Base-by-base conservation (phyloP, 106 monocot species). In the Agapanthus africanus region DNA sequence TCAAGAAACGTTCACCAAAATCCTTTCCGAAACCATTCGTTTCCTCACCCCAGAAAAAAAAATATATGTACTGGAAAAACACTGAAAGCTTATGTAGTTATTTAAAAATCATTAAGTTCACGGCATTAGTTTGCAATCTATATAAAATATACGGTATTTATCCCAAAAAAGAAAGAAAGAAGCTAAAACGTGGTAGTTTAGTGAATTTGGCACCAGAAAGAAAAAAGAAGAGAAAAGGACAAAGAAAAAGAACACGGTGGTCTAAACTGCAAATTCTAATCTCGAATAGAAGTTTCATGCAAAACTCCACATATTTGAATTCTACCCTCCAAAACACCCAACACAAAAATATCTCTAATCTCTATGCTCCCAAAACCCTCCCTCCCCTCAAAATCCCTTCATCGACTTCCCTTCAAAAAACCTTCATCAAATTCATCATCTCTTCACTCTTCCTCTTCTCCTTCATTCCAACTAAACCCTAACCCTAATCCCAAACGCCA, bases 381-480 rank as follows among this genome's bases (percentile, higher is more conserved):
- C 3, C 54, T 27, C 25, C 11, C 54, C 54, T 11, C 27, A 54
- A 54, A 10, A 6, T 19, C 13, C 13, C 0, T 19, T n/a, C 50
- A 14, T n/a, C n/a, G n/a, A n/a, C n/a, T n/a, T n/a, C n/a, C n/a
- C n/a, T n/a, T n/a, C n/a, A n/a, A n/a, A 14, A 54, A 21, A 52
- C 9, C 25, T 26, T 11, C 25, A 25, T 26, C 54, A 54, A 26
- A 54, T 25, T 25, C 25, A 6, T 2, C 14, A 5, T 14, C 2
- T 46, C 18, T 46, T 46, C 57, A 78, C n/a, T n/a, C n/a, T n/a
- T 78, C 66, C 64, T 67, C 57, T 72, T 78, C 34, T 62, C 14
- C 61, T 0, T 15, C 34, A 11, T 34, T 18, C 16, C 34, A 33
- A 2, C n/a, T n/a, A n/a, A n/a, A n/a, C n/a, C 19, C 61, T 14